Evolutionary conservation across 2,329 filamentous ascomycete genomes (phyloP).

Genomic region (Penicillium occitanis): DNA sequence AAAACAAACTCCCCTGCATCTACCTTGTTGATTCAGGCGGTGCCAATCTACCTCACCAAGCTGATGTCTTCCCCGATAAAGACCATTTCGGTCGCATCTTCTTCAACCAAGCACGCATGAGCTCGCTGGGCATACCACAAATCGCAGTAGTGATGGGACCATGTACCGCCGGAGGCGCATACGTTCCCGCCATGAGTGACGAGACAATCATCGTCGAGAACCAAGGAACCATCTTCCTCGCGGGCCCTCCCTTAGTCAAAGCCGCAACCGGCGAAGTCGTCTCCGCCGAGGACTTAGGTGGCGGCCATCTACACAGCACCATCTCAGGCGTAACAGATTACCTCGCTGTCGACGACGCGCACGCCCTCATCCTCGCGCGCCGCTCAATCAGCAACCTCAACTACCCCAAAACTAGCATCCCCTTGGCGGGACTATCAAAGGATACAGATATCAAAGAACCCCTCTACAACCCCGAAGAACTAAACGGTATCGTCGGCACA

Average conservation of each 20-base stretch:
- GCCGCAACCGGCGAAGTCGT: conserved; percentile 93
- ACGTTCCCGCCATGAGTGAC: conserved; percentile 96
- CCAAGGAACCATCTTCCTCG: conserved; percentile 96
- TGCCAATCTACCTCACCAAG: conserved; percentile 91
- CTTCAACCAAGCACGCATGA: conserved; percentile 97
- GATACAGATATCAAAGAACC: conserved; percentile 64
- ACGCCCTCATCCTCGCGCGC: conserved; percentile 81
- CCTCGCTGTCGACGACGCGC: conserved; percentile 88
- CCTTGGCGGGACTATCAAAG: conserved; percentile 28
- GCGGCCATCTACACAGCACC: conserved; percentile 83
- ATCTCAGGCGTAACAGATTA: conserved; percentile 95
- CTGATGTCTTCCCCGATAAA: conserved; percentile 90
- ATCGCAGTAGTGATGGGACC: conserved; percentile 96
- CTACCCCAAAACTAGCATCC: conserved; percentile 62
- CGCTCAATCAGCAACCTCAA: conserved; percentile 86
- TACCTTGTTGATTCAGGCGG: conserved; percentile 96
- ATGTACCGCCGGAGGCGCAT: conserved; percentile 92
- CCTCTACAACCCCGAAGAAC: conserved; percentile 73
- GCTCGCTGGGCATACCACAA: conserved; percentile 81
- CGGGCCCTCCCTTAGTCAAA: conserved; percentile 90
- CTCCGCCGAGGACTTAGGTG: conserved; percentile 84
- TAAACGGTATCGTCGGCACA: conserved; percentile 84
- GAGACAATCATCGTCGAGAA: conserved; percentile 95
- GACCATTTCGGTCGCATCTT: conserved; percentile 98
- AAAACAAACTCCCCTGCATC: conserved; percentile 81